Conservation (phyloP, 2,329 filamentous ascomycete genomes). For the Eurotiales sp. region DNA sequence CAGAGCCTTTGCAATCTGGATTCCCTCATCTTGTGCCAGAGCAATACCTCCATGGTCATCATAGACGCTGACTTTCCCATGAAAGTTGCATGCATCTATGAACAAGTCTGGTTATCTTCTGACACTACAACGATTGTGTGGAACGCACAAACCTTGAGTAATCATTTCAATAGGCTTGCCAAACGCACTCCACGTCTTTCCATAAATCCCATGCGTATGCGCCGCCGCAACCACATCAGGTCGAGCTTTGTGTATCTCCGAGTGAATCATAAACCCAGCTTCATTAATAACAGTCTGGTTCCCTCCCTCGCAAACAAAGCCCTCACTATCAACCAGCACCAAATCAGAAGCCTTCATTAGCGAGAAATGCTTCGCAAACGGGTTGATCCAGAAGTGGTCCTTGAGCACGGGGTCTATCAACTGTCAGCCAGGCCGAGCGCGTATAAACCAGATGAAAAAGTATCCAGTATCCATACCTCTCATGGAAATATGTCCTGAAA, state of each 20-base stretch:
- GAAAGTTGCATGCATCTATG: constrained; percentile 38
- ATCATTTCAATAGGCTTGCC: constrained; percentile 58
- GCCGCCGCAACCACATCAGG: constrained; percentile 58
- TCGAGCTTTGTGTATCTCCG: constrained; percentile 56
- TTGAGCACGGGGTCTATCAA: constrained; percentile 32
- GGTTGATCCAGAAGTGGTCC: constrained; percentile 41
- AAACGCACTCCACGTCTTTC: constrained; percentile 60
- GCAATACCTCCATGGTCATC: constrained; percentile 40
- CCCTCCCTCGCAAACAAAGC: constrained; percentile 39
- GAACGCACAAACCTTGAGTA: constrained; percentile 58
- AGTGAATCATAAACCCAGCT: constrained; percentile 59
- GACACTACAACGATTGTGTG: constrained; percentile 30
- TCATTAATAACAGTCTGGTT: constrained; percentile 38
- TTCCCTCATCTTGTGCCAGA: constrained; percentile 38
- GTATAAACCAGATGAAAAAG: background rate
- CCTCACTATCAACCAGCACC: constrained; percentile 38
- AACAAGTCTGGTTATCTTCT: too few relatives aligned
- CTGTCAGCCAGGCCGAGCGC: background rate
- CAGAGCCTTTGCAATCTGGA: constrained; percentile 34
- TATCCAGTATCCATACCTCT: constrained; percentile 28
- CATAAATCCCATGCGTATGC: constrained; percentile 57
- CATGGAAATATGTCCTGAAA: constrained; percentile 39
- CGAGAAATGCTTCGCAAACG: constrained; percentile 39
- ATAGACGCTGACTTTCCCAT: constrained; percentile 36
- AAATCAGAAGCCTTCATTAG: constrained; percentile 40